phyloP scores from a whole-genome alignment of 495 filamentous ascomycete genomes.

The Penicillium samsonianum region DNA sequence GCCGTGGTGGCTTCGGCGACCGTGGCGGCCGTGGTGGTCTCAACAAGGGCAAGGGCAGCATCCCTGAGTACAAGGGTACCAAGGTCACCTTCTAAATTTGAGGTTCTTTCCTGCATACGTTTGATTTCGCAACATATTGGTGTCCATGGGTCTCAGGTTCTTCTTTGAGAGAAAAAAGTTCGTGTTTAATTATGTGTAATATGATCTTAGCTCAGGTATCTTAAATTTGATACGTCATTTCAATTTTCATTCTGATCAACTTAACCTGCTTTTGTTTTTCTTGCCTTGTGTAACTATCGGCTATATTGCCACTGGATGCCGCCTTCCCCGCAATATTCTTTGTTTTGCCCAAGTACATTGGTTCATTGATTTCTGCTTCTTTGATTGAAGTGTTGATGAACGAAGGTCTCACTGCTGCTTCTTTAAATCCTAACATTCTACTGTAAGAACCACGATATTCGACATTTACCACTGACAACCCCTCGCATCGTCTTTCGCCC shows the following conservation, averaged over 20 bases:
- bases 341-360: background rate
- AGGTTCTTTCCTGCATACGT: constrained; percentile 16
- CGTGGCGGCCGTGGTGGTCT: constrained; percentile 54
- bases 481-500: constrained; percentile 10
- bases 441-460: background rate
- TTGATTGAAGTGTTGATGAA: background rate
- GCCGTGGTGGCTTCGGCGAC: constrained; percentile 51
- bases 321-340: constrained; percentile 8
- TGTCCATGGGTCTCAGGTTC: constrained; percentile 20
- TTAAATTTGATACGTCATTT: constrained; percentile 25
- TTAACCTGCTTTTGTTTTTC: background rate
- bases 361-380: background rate
- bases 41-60: constrained; percentile 69
- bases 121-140: constrained; percentile 21
- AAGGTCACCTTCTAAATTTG: constrained; percentile 80
- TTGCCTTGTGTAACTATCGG: background rate
- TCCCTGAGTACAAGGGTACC: constrained; percentile 86
- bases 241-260: constrained; percentile 7
- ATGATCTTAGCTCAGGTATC: constrained; percentile 20
- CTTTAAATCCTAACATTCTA: background rate
- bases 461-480: background rate
- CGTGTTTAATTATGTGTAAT: constrained; percentile 22
- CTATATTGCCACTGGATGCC: constrained; percentile 3
- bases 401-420: background rate
- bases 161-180: constrained; percentile 25